Evolutionary conservation across 2,329 filamentous ascomycete genomes (phyloP).

Genomic region (Claviceps citrina): DNA sequence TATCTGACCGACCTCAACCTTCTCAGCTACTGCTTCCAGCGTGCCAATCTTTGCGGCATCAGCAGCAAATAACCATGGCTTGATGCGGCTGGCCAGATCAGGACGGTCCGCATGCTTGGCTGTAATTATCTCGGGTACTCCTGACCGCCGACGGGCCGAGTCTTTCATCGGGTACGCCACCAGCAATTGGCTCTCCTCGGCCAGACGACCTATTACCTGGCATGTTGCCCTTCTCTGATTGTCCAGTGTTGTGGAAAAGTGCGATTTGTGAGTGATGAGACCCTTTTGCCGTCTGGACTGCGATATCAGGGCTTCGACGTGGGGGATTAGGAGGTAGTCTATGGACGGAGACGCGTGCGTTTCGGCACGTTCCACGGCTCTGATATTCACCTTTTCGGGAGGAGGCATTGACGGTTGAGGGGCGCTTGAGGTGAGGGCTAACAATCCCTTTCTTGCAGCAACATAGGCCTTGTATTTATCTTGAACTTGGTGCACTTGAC

Average conservation of each 20-base stretch:
- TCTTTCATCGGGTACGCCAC: conserved; percentile 32
- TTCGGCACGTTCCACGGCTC: conserved; percentile 7
- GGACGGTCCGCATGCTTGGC: conserved; percentile 21
- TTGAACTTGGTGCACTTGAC: conserved; percentile 32
- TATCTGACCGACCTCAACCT: conserved; percentile 41
- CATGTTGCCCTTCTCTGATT: conserved; percentile 36
- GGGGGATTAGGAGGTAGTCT: conserved; percentile 37
- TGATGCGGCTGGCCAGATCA: conserved; percentile 28
- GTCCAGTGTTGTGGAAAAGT: conserved; percentile 34
- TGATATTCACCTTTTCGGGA: background rate
- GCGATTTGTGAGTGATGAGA: conserved; percentile 41
- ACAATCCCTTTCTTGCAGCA: conserved; percentile 30
- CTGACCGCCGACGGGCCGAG: conserved; percentile 19
- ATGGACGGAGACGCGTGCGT: conserved; percentile 10
- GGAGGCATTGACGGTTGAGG: conserved; percentile 14
- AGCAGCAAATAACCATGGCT: conserved; percentile 44
- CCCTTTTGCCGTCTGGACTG: conserved; percentile 41
- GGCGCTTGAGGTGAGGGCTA: conserved; percentile 24
- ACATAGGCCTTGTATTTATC: conserved; percentile 40
- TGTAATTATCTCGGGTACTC: conserved; percentile 29
- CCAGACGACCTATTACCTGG: conserved; percentile 36
- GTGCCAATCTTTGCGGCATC: conserved; percentile 44
- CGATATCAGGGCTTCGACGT: conserved; percentile 36
- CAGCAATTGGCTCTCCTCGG: conserved; percentile 48
- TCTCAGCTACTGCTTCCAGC: conserved; percentile 42